Conservation (phyloP, 768 basidiomycete genomes). For the Podaxis rugospora region DNA sequence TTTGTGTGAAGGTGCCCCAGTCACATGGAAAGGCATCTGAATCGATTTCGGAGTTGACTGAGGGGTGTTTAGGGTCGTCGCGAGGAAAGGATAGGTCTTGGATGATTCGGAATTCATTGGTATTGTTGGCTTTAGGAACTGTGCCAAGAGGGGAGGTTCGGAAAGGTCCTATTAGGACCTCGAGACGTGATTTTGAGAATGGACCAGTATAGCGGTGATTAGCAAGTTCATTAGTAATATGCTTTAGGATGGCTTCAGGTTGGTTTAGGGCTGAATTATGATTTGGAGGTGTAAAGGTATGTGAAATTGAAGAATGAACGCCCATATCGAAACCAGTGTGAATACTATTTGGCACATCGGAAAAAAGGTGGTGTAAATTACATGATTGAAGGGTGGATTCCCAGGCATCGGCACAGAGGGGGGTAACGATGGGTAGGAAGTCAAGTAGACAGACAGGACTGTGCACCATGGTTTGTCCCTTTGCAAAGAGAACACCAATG, state of each 20-base stretch:
- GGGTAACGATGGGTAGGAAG: slow-evolving; percentile 19
- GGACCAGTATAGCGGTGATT: slow-evolving; percentile 15
- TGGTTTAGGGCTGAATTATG: slow-evolving; percentile 16
- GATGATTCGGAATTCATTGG: slow-evolving; percentile 22
- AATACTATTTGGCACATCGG: slow-evolving; percentile 20
- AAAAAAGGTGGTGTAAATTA: slow-evolving; percentile 13
- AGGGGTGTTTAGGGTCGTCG: slow-evolving; percentile 17
- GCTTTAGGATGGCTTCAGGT: slow-evolving; percentile 10
- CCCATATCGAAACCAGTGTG: slow-evolving; percentile 21
- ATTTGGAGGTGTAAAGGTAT: slow-evolving; percentile 19
- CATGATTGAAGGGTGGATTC: slow-evolving; percentile 3
- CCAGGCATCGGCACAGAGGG: slow-evolving; percentile 19
- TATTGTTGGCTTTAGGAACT: slow-evolving; percentile 26
- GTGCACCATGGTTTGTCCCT: slow-evolving; percentile 13
- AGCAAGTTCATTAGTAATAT: slow-evolving; percentile 15
- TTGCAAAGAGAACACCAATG: slow-evolving; percentile 19
- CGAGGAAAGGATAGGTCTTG: slow-evolving; percentile 28
- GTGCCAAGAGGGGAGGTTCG: slow-evolving; percentile 33
- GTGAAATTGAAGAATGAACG: not conserved
- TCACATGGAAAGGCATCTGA: slow-evolving; percentile 23
- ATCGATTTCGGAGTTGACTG: slow-evolving; percentile 27
- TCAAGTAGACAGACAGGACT: slow-evolving; percentile 14
- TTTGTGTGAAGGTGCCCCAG: slow-evolving; percentile 18
- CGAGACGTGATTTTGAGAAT: slow-evolving; percentile 19
- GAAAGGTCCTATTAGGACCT: slow-evolving; percentile 36